phyloP scores from a whole-genome alignment of 2,329 filamentous ascomycete species.

The Sclerotinia borealis region DNA sequence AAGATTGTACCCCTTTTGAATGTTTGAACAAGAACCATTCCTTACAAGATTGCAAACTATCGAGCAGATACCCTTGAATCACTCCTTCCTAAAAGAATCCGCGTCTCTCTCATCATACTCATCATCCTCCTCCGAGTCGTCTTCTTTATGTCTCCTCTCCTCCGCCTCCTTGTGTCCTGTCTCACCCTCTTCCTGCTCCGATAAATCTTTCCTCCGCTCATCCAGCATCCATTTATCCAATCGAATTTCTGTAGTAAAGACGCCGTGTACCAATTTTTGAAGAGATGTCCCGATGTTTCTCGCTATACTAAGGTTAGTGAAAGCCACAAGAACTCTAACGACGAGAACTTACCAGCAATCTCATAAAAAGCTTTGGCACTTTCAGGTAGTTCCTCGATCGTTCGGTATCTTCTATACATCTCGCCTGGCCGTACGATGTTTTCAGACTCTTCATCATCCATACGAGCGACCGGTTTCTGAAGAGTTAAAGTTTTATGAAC shows the following conservation, averaged over 20 bases:
- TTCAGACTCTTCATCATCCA: conserved; percentile 16
- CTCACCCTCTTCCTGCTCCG: not conserved
- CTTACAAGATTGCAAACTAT: not conserved
- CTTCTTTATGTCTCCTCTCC: not conserved
- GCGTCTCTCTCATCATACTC: not conserved
- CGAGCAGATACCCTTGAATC: not conserved
- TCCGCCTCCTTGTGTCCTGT: not conserved
- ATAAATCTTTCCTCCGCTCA: conserved; percentile 21
- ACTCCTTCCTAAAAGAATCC: not conserved
- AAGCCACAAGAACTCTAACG: not conserved
- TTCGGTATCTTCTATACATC: conserved; percentile 35
- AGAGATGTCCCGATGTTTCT: conserved; percentile 24
- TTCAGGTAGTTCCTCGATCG: conserved; percentile 38
- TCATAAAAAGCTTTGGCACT: conserved; percentile 39
- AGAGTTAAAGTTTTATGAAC: conserved; percentile 24
- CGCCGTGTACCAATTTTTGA: conserved; percentile 23
- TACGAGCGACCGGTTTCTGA: conserved; percentile 26
- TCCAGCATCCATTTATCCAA: conserved; percentile 27
- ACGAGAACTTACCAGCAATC: conserved; percentile 34
- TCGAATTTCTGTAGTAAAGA: conserved; percentile 27
- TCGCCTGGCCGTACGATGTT: conserved; percentile 31
- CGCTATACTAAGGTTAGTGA: conserved; percentile 20
- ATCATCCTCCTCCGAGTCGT: not conserved
- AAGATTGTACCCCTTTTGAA: not conserved
- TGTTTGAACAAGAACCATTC: not conserved